Evolutionary conservation across 2,329 filamentous ascomycete genomes (phyloP), one percentile per base, ranked within the genome.

Genomic region (Colletotrichum magnum): DNA sequence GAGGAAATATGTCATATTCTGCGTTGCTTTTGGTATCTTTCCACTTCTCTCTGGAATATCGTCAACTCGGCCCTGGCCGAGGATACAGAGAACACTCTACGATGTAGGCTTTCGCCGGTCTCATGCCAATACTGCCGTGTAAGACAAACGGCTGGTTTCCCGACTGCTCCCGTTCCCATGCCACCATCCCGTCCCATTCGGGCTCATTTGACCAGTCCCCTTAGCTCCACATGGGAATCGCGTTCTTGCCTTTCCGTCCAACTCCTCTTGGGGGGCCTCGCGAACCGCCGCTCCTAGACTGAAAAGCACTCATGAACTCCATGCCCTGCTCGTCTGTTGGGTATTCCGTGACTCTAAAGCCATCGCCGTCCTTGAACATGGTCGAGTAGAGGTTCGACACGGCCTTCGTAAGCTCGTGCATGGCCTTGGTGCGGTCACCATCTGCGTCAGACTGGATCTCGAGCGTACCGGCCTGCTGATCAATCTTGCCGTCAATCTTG

Each of bases 381-480:
- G 91, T 89, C 32, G 82, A 81, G 82, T 92, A 95, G 60, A 98
- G 83, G 5, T 85, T 85, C 6, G 87, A 85, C 69, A 98, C 88
- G 4, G 94, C 90, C 5, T 83, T 83, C 7, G 89, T 92, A 87
- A 96, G 94, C 72, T 90, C 87, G 72, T 89, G 84, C 76, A 98
- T 87, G 41, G 94, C 92, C 65, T 87, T 84, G 70, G 94, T 86
- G 71, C 94, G 92, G 77, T 93, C 92, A 53, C 88, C 87, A 80
- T 97, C 94, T 53, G 88, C 90, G 63, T 87, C 85, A 67, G 90
- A 92, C 69, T 92, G 90, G 70, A 98, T 94, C 80, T 94, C 90
- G 24, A 99, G 90, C 0, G 91, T 93, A 54, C 95, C 94, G 68
- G 89, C 88, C 80, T 94, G 90, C 82, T 98, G 94, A 81, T 99